Base-by-base conservation (phyloP, 768 basidiomycete genomes). In the Sarcodon aspratus region DNA sequence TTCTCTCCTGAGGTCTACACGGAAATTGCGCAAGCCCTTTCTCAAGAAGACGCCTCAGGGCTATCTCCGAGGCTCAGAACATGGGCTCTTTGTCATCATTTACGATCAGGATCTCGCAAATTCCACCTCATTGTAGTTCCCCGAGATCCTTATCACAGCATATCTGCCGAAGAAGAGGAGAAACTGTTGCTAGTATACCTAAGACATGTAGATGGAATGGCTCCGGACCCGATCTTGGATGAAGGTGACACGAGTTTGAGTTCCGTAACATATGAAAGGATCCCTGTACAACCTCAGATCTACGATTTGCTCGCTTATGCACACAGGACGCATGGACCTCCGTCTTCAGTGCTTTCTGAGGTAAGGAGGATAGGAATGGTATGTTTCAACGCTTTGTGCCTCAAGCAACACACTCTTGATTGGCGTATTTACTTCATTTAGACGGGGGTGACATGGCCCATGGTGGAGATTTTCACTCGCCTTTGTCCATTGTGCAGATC, bases 381-480 rank as follows among this genome's bases (percentile, higher is more conserved):
- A 57, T 64, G 80, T 67, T 27, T 27, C 33, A 49, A 46, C 35
- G 7, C 34, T 27, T 9, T 52, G 40, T 15, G 13, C 9, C 27
- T 42, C 40, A 9, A 15, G 8, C 40, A 15, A 13, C 9, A 15
- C 40, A 42, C 15, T 42, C 40, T 27, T 34, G 48, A 33, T 46
- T 47, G 45, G 48, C 40, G 50, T 21, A 50, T 33, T 32, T 51
- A 17, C 21, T 27, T 50, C 45, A 9, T 36, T n/a, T 42, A 85
- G 82, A 74, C 79, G 27, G 69, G 69, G 18, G 73, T 85, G 48
- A 83, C 82, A 7, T 85, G 80, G 81, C 79, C 82, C 3, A 85
- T 85, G 79, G 71, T 76, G 6, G 82, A 85, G 59, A 72, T 77
- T 35, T 85, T 84, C 61, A 66, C 72, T 36, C 73, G 72, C 33